Conservation (phyloP, 2,329 filamentous ascomycete species). For the Rachicladosporium sp. region DNA sequence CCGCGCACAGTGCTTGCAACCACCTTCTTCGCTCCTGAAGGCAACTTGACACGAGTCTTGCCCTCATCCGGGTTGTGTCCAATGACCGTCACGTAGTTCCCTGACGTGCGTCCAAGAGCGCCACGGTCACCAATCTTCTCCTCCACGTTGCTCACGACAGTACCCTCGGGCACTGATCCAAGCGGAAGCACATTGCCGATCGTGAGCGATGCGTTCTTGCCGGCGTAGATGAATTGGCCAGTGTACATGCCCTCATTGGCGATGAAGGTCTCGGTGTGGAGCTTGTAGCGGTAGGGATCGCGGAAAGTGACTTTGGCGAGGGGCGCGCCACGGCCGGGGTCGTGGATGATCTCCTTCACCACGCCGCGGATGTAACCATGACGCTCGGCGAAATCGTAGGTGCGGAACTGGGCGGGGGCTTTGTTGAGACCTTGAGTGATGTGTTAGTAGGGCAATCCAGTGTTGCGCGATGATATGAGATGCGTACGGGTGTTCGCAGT, state of each 20-base stretch:
- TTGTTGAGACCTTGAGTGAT: conserved; percentile 78
- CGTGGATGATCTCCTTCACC: conserved; percentile 98
- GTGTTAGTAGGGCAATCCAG: conserved; percentile 10
- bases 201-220: conserved; percentile 94
- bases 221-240: conserved; percentile 99
- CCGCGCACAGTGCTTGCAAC: conserved; percentile 83
- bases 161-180: conserved; percentile 93
- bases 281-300: conserved; percentile 96
- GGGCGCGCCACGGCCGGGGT: conserved; percentile 93
- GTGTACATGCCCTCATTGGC: conserved; percentile 99
- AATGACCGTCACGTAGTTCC: conserved; percentile 98
- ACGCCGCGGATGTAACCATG: conserved; percentile 97
- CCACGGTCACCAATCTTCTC: conserved; percentile 98
- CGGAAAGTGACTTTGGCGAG: conserved; percentile 96
- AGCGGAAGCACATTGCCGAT: conserved; percentile 97
- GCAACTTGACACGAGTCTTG: conserved; percentile 99
- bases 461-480: conserved; percentile 17
- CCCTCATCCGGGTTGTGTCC: conserved; percentile 98
- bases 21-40: conserved; percentile 98
- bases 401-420: conserved; percentile 88
- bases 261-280: conserved; percentile 97
- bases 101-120: conserved; percentile 88
- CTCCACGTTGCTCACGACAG: conserved; percentile 97
- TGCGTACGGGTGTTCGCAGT: conserved; percentile 30
- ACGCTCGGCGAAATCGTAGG: conserved; percentile 65